Conservation (phyloP, 2,329 filamentous ascomycete genomes). For the Gliomastix tumulicola region DNA sequence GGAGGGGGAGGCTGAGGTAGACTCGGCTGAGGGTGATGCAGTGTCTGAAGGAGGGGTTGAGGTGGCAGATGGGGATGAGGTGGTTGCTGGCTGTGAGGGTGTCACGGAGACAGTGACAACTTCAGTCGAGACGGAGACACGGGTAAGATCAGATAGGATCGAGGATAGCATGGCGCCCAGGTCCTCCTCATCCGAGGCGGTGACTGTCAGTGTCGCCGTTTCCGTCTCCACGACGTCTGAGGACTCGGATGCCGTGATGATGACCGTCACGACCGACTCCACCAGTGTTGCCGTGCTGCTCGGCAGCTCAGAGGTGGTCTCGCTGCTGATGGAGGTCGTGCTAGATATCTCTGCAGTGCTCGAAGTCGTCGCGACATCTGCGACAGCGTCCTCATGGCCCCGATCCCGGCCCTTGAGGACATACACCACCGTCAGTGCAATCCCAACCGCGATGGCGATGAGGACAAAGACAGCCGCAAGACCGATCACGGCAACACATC, state of each 20-base stretch:
- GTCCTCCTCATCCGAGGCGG: neutral
- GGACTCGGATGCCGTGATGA: neutral
- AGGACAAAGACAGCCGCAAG: too few relatives aligned
- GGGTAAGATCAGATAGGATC: neutral
- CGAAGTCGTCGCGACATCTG: neutral
- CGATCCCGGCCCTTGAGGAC: too few relatives aligned
- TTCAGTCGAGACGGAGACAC: neutral
- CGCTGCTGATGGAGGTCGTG: neutral
- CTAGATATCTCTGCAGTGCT: neutral
- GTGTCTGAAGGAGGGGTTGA: too few relatives aligned
- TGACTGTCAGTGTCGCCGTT: neutral
- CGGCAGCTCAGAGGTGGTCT: neutral
- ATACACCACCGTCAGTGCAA: too few relatives aligned
- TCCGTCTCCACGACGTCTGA: neutral
- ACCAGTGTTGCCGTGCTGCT: neutral
- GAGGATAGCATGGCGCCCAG: slow-evolving; percentile 1
- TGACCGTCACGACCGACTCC: neutral
- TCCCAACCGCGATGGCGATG: neutral
- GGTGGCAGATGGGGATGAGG: neutral
- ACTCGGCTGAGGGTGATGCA: neutral
- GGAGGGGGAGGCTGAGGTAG: neutral
- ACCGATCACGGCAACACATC: too few relatives aligned
- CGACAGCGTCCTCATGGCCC: neutral
- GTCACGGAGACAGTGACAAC: neutral
- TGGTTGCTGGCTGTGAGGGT: neutral